Evolutionary conservation across 2,329 filamentous ascomycete genomes (phyloP), one percentile per base, ranked within the genome.

Genomic region (Aspergillus japonicus): DNA sequence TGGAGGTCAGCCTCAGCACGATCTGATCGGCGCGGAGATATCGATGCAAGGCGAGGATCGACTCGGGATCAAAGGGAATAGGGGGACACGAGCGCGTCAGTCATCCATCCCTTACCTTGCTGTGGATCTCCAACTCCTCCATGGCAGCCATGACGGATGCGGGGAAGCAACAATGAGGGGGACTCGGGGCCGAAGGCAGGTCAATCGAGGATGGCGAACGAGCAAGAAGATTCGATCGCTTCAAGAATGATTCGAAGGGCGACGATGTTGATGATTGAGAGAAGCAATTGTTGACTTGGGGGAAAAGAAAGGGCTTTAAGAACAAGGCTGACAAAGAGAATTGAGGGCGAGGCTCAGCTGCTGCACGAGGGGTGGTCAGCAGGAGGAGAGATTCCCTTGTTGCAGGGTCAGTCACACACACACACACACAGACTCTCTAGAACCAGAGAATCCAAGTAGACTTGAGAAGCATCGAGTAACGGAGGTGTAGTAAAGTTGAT

Each of bases 81-180:
- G n/a, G 52, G 42, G 44, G 24, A 50, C 47, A 54, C 33, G 11
- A 21, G 64, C 50, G 58, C 54, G 39, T 44, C 39, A 44, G 39
- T 44, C 39, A 44, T 44, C 35, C 55, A 42, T 48, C 55, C 56
- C 82, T 68, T 84, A 95, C 94, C 87, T 96, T 96, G 87, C 92
- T 96, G 78, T 97, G 94, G 68, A 99, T 91, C 78, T 98, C 92
- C 68, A 99, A 84, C 80, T 96, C 91, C 81, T 99, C 95, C 82
- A 98, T 96, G 73, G 91, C 92, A 61, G 91, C 92, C 93, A 96
- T 96, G 60, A 51, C 39, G 39, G 16, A 8, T 44, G 39, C 39
- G 39, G 39, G 39, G 39, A 44, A 44, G 39, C 39, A 44, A 44
- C 39, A n/a, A 44, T 16, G 39, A 44, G 16, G 14, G 39, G 39